Conservation (phyloP, 2,329 filamentous ascomycete genomes). For the Thelonectria blattea region DNA sequence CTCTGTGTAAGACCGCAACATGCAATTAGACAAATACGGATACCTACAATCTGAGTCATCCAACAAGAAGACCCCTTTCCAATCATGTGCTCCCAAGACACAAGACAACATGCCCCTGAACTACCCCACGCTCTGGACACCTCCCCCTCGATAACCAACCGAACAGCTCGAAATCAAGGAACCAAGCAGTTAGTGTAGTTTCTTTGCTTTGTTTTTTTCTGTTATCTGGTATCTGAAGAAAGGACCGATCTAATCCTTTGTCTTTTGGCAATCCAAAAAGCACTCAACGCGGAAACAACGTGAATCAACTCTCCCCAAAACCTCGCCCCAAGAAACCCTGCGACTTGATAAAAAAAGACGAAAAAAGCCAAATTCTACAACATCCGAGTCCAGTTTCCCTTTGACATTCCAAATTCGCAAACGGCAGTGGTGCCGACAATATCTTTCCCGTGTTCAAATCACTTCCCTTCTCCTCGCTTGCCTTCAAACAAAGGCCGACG, state of each 20-base stretch:
- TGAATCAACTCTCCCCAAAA: conserved; percentile 11
- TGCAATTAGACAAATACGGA: no score
- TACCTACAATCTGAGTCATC: no score
- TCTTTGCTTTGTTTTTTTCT: conserved; percentile 8
- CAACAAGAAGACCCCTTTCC: not conserved
- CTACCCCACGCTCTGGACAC: not conserved
- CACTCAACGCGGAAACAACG: conserved; percentile 8
- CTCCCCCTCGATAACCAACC: conserved; percentile 10
- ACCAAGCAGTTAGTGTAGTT: not conserved
- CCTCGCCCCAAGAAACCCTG: conserved; percentile 27
- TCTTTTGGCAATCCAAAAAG: conserved; percentile 29
- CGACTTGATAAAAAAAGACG: conserved; percentile 30
- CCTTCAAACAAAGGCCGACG: not conserved
- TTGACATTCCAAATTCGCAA: conserved; percentile 16
- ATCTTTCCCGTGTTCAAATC: conserved; percentile 14
- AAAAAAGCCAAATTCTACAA: conserved; percentile 33
- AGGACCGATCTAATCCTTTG: conserved; percentile 26
- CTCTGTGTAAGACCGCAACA: no score
- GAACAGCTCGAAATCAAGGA: not conserved
- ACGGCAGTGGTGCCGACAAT: conserved; percentile 12
- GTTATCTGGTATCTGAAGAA: conserved; percentile 16
- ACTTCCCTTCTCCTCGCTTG: conserved; percentile 1
- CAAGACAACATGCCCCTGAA: not conserved
- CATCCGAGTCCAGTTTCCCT: conserved; percentile 22
- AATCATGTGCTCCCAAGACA: not conserved